Percentiles rank a stretch among this genome's conserved stretches.
These are phyloP conservation scores for Flaveria bidentis DNA, from an alignment of 129 eudicot species.

Conservation along the genomic window DNA sequence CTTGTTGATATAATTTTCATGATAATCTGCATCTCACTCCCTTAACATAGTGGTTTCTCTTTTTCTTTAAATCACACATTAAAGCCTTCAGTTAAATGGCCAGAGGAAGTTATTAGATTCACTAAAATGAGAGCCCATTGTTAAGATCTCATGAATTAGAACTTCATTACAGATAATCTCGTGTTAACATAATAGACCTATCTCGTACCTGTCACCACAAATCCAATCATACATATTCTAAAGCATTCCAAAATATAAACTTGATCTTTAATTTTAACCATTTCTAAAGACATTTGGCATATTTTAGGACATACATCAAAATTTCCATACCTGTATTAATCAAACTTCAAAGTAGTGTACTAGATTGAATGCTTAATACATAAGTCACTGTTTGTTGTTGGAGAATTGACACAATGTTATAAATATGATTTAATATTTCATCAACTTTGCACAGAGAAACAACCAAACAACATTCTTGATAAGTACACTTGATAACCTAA, in stretches of 20 bases:
- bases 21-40: too few relatives aligned
- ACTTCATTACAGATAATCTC: slow-evolving; percentile 75
- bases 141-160: slow-evolving; percentile 70
- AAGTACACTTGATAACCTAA: too few relatives aligned
- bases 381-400: background rate
- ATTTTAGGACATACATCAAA: slow-evolving; percentile 28
- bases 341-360: slow-evolving; percentile 13
- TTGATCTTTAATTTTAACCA: slow-evolving; percentile 28
- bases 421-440: background rate
- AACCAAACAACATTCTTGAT: slow-evolving; percentile 10
- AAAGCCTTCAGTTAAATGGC: too few relatives aligned
- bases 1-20: too few relatives aligned
- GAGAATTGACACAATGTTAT: background rate
- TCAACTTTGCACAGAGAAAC: slow-evolving; percentile 16
- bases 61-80: too few relatives aligned
- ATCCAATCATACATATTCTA: slow-evolving; percentile 21
- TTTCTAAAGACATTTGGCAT: slow-evolving; percentile 25
- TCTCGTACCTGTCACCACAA: slow-evolving; percentile 17
- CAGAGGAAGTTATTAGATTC: too few relatives aligned
- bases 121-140: slow-evolving; percentile 39
- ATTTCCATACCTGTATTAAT: slow-evolving; percentile 7
- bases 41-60: too few relatives aligned
- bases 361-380: slow-evolving; percentile 3
- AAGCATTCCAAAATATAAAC: slow-evolving; percentile 26
- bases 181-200: slow-evolving; percentile 13